Evolutionary conservation across 352 stramenopile genomes (phyloP).

Genomic region (Phytophthora cactorum): DNA sequence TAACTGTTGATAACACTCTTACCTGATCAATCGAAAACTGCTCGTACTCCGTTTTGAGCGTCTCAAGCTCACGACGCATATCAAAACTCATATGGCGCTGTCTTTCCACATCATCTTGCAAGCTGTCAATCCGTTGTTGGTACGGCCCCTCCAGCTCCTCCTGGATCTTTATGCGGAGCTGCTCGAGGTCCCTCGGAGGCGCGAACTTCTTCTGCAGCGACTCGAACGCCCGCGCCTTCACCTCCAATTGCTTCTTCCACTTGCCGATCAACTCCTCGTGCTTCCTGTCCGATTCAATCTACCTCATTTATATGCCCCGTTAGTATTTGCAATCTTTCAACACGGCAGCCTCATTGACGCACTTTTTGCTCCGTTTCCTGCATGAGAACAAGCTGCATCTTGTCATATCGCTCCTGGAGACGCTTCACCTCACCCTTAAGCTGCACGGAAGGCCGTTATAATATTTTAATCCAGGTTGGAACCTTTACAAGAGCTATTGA

Average conservation of each 20-base stretch:
- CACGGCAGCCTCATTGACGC: not conserved
- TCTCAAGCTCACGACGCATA: conserved; percentile 75
- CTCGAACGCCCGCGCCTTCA: conserved; percentile 83
- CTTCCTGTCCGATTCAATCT: conserved; percentile 84
- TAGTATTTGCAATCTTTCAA: not conserved
- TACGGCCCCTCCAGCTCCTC: conserved; percentile 82
- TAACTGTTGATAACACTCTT: not conserved
- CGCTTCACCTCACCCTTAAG: conserved; percentile 70
- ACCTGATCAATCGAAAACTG: conserved; percentile 82
- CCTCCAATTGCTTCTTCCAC: conserved; percentile 86
- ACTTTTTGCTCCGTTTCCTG: conserved; percentile 86
- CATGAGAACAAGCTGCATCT: conserved; percentile 80
- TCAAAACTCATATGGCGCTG: conserved; percentile 71
- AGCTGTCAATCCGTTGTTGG: conserved; percentile 60
- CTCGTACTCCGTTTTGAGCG: conserved; percentile 88
- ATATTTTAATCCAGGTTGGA: not conserved
- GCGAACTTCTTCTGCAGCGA: conserved; percentile 85
- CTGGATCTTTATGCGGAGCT: conserved; percentile 84
- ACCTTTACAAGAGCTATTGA: not conserved
- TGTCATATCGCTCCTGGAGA: conserved; percentile 80
- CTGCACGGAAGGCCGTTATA: conserved; percentile 23
- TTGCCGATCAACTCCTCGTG: conserved; percentile 84
- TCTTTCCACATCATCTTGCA: conserved; percentile 80
- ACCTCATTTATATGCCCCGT: not conserved
- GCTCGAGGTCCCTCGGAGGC: conserved; percentile 79